phyloP scores from a whole-genome alignment of 768 basidiomycete genomes.

The Lactifluus piperatus region DNA sequence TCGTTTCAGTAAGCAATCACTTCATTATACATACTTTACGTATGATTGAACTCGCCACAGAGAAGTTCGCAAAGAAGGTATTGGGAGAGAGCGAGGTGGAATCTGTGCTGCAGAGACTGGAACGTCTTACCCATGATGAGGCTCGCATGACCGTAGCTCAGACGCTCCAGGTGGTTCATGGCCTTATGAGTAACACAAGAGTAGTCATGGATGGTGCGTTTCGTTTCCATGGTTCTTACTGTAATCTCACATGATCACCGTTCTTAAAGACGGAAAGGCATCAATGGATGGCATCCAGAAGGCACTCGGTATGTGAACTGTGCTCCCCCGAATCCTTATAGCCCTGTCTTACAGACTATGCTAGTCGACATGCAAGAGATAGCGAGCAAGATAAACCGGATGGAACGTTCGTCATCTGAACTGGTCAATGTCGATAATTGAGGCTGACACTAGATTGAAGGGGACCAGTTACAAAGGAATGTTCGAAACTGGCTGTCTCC shows the following conservation, averaged over 20 bases:
- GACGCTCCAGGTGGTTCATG: neutral
- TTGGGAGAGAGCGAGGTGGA: neutral
- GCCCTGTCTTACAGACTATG: neutral
- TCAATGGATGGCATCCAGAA: neutral
- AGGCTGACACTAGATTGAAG: neutral
- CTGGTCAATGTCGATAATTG: neutral
- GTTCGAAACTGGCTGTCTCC: neutral
- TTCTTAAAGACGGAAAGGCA: neutral
- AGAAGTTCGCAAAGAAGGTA: neutral
- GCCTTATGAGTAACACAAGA: neutral
- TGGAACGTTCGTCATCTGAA: neutral
- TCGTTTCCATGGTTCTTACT: neutral
- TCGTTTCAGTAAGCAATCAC: neutral
- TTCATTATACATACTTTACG: neutral
- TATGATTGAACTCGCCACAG: neutral
- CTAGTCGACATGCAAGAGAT: too few species aligned
- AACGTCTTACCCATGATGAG: constrained; percentile 3
- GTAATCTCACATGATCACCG: neutral
- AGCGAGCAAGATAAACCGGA: neutral
- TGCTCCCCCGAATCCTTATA: neutral
- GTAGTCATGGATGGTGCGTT: neutral
- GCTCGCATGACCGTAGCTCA: neutral
- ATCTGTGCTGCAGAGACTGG: neutral
- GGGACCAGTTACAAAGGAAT: too few species aligned
- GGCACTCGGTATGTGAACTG: neutral